These are phyloP conservation scores for Saitozyma podzolica DNA, from an alignment of 768 basidiomycete genomes.

Conservation along the genomic window DNA sequence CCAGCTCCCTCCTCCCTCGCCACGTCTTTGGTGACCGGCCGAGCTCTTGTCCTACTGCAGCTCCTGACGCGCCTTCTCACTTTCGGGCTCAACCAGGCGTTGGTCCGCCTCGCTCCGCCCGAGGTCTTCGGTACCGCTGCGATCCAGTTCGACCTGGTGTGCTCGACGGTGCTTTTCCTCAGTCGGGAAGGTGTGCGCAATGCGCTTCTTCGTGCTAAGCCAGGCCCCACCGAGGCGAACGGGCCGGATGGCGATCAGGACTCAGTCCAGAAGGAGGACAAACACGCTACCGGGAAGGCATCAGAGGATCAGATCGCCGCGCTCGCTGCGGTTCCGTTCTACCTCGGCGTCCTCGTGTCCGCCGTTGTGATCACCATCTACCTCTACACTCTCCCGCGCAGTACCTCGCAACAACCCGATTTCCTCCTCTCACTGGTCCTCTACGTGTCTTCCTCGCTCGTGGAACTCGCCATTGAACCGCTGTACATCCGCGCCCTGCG, in stretches of 20 bases:
- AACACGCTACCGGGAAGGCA: slow-evolving; percentile 4
- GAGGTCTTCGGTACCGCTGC: slow-evolving; percentile 82
- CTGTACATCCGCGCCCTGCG: slow-evolving; percentile 71
- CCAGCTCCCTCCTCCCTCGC: slow-evolving; percentile 2
- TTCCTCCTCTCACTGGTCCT: slow-evolving; percentile 66
- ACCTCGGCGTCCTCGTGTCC: slow-evolving; percentile 69
- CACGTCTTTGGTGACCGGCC: slow-evolving; percentile 28
- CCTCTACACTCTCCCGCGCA: slow-evolving; percentile 58
- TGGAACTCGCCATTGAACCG: slow-evolving; percentile 81
- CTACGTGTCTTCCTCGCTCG: slow-evolving; percentile 71
- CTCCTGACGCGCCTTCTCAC: slow-evolving; percentile 80
- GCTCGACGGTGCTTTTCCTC: slow-evolving; percentile 86
- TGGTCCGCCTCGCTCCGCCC: slow-evolving; percentile 80
- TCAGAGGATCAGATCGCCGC: slow-evolving; percentile 17
- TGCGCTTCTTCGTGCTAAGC: slow-evolving; percentile 65
- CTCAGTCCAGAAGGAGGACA: slow-evolving; percentile 6
- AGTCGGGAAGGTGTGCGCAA: slow-evolving; percentile 90
- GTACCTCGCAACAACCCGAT: slow-evolving; percentile 64
- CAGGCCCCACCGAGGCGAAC: background rate
- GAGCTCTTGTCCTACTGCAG: slow-evolving; percentile 80
- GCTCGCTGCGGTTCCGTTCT: slow-evolving; percentile 65
- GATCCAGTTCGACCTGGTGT: slow-evolving; percentile 88
- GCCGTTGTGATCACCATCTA: slow-evolving; percentile 61
- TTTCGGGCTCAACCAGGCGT: slow-evolving; percentile 81
- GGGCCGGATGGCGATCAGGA: background rate